phyloP scores from a whole-genome alignment of 1,284 basidiomycete genomes.

The Apiotrichum siamense region DNA sequence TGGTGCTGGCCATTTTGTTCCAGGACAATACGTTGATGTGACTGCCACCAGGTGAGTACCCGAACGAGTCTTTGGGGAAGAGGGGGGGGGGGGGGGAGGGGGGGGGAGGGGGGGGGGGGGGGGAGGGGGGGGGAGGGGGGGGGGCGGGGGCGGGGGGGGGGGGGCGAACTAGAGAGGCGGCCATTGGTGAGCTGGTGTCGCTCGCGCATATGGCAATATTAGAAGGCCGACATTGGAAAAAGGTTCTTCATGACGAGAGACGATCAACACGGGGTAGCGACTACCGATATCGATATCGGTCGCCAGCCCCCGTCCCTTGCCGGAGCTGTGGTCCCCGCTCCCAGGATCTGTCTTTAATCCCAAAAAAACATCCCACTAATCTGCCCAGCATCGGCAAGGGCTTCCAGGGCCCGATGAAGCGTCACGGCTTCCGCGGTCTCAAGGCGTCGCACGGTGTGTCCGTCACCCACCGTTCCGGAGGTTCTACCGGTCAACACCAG shows the following conservation, averaged over 20 bases:
- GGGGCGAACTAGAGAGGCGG: no score
- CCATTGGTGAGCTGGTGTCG: no score
- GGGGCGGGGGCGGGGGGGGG: not conserved
- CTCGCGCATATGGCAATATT: no score
- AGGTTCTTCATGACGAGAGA: no score
- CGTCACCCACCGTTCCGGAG: constrained; percentile 83
- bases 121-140: not conserved
- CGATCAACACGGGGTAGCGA: no score
- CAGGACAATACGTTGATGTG: constrained; percentile 94
- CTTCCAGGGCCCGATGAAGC: constrained; percentile 95
- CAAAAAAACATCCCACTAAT: no score
- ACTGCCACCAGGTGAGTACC: constrained; percentile 78
- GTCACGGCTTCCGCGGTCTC: constrained; percentile 87
- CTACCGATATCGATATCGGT: no score
- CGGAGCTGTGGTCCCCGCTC: no score
- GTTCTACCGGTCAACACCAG: constrained; percentile 92
- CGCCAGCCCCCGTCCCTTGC: no score
- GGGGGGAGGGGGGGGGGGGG: not conserved
- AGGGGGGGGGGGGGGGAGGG: not conserved
- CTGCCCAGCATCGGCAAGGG: constrained; percentile 84
- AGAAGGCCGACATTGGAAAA: no score
- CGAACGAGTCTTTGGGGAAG: not conserved
- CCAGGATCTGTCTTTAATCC: no score
- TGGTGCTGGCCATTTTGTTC: constrained; percentile 92
- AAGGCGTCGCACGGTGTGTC: constrained; percentile 96